Evolutionary conservation across 495 filamentous ascomycete genomes (phyloP), one percentile per base, ranked within the genome.

Genomic region (Xylaria venustula): DNA sequence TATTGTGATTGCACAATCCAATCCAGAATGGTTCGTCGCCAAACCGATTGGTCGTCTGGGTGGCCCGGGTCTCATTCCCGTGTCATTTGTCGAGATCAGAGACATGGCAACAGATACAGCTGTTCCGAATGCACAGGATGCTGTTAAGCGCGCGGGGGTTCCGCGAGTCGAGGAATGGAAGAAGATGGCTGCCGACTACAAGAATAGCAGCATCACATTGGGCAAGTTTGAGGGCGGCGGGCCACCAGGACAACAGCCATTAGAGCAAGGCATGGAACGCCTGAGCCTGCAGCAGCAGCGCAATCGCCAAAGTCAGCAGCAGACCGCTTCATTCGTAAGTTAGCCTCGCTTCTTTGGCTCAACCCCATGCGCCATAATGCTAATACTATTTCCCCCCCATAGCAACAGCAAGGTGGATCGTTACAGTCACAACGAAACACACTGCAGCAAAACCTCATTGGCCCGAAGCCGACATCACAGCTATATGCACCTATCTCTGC

Each of bases 101-200:
- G 94, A 98, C 72, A 97, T 97, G 91, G 85, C 88, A 23, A 90
- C 88, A 3, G 91, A 92, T 22, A 83, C 89, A 63, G 82, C 92
- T 3, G 92, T 97, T 0, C 72, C 84, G 8, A 93, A 98, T 73
- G 83, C 92, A 4, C 82, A 90, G 32, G 93, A 93, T 11, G 93
- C 95, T 7, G 91, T 98, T 53, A 86, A 85, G 61, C 84, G 87
- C 67, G 94, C 95, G 41, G 94, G 94, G 8, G 92, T 98, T 42
- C 94, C 95, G n/a, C 89, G 89, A 71, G 95, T 98, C 12, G 94
- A 98, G 71, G 95, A 98, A 67, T 98, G 94, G 94, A 98, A 98
- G 83, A 96, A 95, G 78, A 97, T 97, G 92, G 94, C 94, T 9
- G 92, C 92, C 22, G 93, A 97, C 49, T 98, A 98, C 78, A 98